Evolutionary conservation across 805 yeast species (phyloP), one percentile per base, ranked within the genome.

Genomic region (Hanseniaspora lachancei): DNA sequence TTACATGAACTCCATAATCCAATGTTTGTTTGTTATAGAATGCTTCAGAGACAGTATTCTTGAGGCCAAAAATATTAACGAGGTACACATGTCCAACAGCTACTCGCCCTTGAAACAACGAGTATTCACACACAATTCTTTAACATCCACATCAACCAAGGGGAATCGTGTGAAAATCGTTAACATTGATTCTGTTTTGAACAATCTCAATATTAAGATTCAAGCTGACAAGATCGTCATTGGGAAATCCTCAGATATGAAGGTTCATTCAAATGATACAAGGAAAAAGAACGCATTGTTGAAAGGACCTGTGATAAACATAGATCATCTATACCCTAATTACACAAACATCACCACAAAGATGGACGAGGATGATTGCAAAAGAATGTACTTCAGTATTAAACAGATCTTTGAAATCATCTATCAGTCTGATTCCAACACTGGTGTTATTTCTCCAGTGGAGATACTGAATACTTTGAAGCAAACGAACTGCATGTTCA

Each of bases 1-100:
- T 70, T 91, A 91, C 71, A 86, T 95, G 69, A 93, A 93, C 63
- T 87, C 96, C 10, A 86, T 93, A 34, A 70, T 93, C 24, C 98
- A 93, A 67, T 87, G 95, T 61, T 75, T 91, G 10, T 91, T 79
- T 72, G 82, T 85, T 69, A 77, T 91, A 3, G 75, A 77, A 27
- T 77, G 76, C 32, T 88, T 93, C 63, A 77, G 97, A 47, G 68
- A 72, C 18, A 74, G 74, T 54, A 65, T 85, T 1, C 66, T 80
- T 49, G 68, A 71, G 53, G 74, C 73, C 58, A 85, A 85, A 3
- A 60, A 62, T 8, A 68, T 71, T 49, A 70, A 67, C 44, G 60
- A 66, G 2, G 49, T 47, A 1, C 40, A 57, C 9, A 58, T 58
- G 54, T 67, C 77, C 57, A 68, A 64, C 50, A 75, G 74, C 60